These are phyloP conservation scores for Sporothrix brasiliensis DNA, from an alignment of 2,329 filamentous ascomycete species.

Conservation along the genomic window DNA sequence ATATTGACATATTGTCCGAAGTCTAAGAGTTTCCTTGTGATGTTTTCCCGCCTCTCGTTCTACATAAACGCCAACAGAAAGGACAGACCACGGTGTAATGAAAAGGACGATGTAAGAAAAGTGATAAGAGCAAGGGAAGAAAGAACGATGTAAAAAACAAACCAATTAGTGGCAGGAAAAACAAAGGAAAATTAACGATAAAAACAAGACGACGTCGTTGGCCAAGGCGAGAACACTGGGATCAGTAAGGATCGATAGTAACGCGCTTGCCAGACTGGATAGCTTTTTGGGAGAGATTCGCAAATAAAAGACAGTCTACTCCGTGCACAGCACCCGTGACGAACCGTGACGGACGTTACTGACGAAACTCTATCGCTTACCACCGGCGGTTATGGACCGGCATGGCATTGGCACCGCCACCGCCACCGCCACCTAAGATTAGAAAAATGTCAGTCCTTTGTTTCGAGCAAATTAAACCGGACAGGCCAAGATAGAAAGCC, in stretches of 20 bases:
- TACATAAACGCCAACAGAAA: conserved; percentile 31
- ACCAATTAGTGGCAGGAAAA: neutral
- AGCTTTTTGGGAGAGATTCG: conserved; percentile 15
- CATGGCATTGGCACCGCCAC: conserved; percentile 52
- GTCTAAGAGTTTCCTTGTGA: conserved; percentile 29
- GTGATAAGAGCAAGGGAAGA: neutral
- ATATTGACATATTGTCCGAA: conserved; percentile 20
- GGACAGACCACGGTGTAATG: conserved; percentile 12
- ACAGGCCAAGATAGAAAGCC: too few species aligned
- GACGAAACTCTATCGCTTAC: conserved; percentile 44
- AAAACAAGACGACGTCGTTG: neutral
- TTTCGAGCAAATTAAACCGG: neutral
- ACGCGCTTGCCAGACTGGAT: neutral
- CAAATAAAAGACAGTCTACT: neutral
- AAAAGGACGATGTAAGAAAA: neutral
- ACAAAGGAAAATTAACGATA: neutral
- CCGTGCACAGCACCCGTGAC: neutral
- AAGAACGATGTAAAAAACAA: neutral
- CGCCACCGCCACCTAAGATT: conserved; percentile 14
- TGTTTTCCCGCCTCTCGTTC: conserved; percentile 28
- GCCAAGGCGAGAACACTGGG: neutral
- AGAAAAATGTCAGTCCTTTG: neutral
- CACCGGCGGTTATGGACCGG: conserved; percentile 56
- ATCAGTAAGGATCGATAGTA: neutral
- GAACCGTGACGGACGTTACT: neutral